These are phyloP conservation scores for Penicillium griseofulvum DNA, from an alignment of 2,329 filamentous ascomycete species.

Conservation along the genomic window DNA sequence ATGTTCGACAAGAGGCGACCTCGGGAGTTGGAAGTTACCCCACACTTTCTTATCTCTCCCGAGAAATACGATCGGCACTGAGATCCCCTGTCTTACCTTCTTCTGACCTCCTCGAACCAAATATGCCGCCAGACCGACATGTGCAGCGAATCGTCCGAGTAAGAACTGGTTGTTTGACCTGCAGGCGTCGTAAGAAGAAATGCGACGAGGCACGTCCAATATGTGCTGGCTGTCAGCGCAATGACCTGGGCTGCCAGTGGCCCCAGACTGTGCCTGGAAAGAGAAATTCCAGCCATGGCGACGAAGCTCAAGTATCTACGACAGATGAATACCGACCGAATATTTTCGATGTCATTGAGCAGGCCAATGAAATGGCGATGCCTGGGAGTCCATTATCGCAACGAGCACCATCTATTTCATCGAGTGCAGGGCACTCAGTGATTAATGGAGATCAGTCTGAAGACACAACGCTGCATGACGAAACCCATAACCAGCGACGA, in stretches of 20 bases:
- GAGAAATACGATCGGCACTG: not conserved
- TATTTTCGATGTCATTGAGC: conserved; percentile 6
- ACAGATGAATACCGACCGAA: conserved; percentile 5
- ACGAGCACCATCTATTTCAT: conserved; percentile 18
- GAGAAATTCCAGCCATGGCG: conserved; percentile 6
- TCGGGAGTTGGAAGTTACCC: not conserved
- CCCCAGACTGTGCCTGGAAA: conserved; percentile 20
- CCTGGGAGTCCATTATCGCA: conserved; percentile 10
- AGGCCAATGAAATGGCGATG: conserved; percentile 2
- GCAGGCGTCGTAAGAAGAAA: conserved; percentile 35
- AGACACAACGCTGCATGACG: not conserved
- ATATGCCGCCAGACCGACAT: conserved; percentile 20
- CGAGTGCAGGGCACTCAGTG: conserved; percentile 12
- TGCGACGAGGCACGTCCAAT: conserved; percentile 36
- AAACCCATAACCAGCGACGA: not conserved
- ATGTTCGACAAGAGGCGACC: no score
- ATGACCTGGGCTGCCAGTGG: conserved; percentile 31
- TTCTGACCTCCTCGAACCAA: not conserved
- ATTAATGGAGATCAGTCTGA: conserved; percentile 2
- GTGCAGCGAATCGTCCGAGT: conserved; percentile 32
- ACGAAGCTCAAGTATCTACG: not conserved
- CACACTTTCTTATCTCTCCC: conserved; percentile 7
- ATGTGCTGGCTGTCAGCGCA: conserved; percentile 32
- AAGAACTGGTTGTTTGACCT: conserved; percentile 34
- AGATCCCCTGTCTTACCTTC: conserved; percentile 2